Evolutionary conservation across 805 yeast species (phyloP).

Genomic region (Torulaspora microellipsoides): DNA sequence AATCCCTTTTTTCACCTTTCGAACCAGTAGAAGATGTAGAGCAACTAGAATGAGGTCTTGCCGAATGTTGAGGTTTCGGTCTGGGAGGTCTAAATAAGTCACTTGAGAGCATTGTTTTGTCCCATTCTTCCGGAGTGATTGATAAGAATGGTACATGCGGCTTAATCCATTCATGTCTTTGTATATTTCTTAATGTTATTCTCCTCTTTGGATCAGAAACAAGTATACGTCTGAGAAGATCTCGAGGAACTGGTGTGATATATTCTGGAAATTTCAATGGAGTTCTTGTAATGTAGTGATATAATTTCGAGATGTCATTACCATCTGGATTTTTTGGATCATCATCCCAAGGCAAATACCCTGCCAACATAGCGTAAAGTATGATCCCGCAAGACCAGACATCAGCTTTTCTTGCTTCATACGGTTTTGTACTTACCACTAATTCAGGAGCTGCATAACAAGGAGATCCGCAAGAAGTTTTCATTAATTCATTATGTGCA

Average conservation of each 20-base stretch:
- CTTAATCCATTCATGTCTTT: conserved; percentile 85
- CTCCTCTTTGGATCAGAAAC: conserved; percentile 83
- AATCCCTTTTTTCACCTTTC: conserved; percentile 38
- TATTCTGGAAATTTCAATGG: conserved; percentile 95
- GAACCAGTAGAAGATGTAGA: conserved; percentile 40
- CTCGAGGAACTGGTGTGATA: conserved; percentile 85
- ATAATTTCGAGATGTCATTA: conserved; percentile 83
- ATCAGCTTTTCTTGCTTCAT: conserved; percentile 90
- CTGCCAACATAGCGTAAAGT: conserved; percentile 93
- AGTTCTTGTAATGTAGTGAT: conserved; percentile 86
- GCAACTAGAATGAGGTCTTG: conserved; percentile 31
- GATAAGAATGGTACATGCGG: conserved; percentile 78
- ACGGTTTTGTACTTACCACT: conserved; percentile 80
- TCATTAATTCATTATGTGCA: conserved; percentile 68
- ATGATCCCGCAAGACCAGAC: conserved; percentile 97
- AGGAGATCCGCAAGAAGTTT: conserved; percentile 94
- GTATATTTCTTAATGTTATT: conserved; percentile 60
- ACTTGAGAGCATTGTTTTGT: conserved; percentile 35
- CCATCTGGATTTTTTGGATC: conserved; percentile 97
- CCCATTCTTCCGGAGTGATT: conserved; percentile 90
- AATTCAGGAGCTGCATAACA: conserved; percentile 98
- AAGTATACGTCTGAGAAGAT: conserved; percentile 74
- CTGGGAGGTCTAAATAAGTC: conserved; percentile 23
- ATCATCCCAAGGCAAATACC: conserved; percentile 95
- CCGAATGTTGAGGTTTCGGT: conserved; percentile 11